Percentiles rank a stretch among this genome's conserved stretches.
phyloP scores from a whole-genome alignment of 179 eudicot genomes.

The Beta lomatogona region DNA sequence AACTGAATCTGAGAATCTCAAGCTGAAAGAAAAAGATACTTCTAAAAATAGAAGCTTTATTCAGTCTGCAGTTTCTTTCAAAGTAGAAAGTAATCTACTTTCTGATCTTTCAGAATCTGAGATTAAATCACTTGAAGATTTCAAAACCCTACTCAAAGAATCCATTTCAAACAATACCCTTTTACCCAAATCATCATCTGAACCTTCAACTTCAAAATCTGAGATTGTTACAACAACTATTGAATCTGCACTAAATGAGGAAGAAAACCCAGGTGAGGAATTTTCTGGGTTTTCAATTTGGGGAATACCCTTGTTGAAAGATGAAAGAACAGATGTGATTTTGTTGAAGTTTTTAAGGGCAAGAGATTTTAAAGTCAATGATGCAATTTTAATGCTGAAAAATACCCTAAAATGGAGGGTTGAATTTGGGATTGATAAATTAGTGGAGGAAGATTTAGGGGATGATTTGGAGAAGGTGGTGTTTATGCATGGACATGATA shows the following conservation, averaged over 20 bases:
- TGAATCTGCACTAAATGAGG: slow-evolving; percentile 29
- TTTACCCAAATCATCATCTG: slow-evolving; percentile 39
- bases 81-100: slow-evolving; percentile 44
- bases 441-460: slow-evolving; percentile 44
- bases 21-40: background rate
- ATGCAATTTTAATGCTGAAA: slow-evolving; percentile 73
- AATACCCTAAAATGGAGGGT: slow-evolving; percentile 62
- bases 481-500: slow-evolving; percentile 59
- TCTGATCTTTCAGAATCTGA: slow-evolving; percentile 63
- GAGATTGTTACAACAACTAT: slow-evolving; percentile 5
- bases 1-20: slow-evolving; percentile 29
- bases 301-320: slow-evolving; percentile 75
- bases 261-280: slow-evolving; percentile 21
- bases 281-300: slow-evolving; percentile 63
- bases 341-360: slow-evolving; percentile 81
- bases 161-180: slow-evolving; percentile 53
- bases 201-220: slow-evolving; percentile 4
- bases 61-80: slow-evolving; percentile 49
- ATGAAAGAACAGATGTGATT: slow-evolving; percentile 65
- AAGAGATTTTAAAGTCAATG: slow-evolving; percentile 81
- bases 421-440: slow-evolving; percentile 58
- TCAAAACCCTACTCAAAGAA: slow-evolving; percentile 48
- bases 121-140: slow-evolving; percentile 60
- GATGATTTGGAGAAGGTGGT: slow-evolving; percentile 49
- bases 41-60: slow-evolving; percentile 19